Evolutionary conservation across 2,329 filamentous ascomycete species (phyloP), one percentile per base, ranked within the genome.

Genomic region (Fusarium mangiferae): DNA sequence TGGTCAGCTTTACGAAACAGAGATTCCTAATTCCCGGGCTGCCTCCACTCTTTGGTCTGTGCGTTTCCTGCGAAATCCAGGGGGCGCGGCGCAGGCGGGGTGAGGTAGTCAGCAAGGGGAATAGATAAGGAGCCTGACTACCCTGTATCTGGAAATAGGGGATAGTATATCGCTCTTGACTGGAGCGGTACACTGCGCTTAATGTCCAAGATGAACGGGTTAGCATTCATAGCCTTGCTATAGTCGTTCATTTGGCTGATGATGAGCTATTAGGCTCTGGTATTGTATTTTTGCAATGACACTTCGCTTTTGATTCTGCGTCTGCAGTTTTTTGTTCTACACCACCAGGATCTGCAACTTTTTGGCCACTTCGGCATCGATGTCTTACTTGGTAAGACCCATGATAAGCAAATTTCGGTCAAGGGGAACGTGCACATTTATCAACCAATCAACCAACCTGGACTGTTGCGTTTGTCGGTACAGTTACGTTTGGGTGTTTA

Each of bases 201-300:
- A 24, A 24, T 24, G n/a, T 17, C 41, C 20, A 3, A 22, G 6
- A 11, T 48, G 20, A 13, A 15, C 6, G 28, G 26, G 8, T 15
- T 28, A 2, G 3, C 45, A 5, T 28, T 15, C 0, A 7, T 18
- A 44, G 24, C 15, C 11, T 18, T 24, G 12, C n/a, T 24, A 5
- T 18, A 17, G 10, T 18, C 24, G 15, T 11, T 44, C 12, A 17
- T 22, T 15, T 11, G 13, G 9, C 26, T 48, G 3, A 11, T 11
- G 0, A 4, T 48, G 20, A 22, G 20, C 18, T 15, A 11, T 22
- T 22, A 6, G 3, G 26, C 11, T 6, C 1, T 28, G 20, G 24
- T 26, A 20, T 4, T 15, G 13, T 6, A 11, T 7, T 22, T 11
- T 18, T 28, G 18, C 26, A 6, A 28, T 28, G 13, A 15, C 5